Evolutionary conservation across 306 rosid genomes (phyloP).

Genomic region (Prunus fruticosa): DNA sequence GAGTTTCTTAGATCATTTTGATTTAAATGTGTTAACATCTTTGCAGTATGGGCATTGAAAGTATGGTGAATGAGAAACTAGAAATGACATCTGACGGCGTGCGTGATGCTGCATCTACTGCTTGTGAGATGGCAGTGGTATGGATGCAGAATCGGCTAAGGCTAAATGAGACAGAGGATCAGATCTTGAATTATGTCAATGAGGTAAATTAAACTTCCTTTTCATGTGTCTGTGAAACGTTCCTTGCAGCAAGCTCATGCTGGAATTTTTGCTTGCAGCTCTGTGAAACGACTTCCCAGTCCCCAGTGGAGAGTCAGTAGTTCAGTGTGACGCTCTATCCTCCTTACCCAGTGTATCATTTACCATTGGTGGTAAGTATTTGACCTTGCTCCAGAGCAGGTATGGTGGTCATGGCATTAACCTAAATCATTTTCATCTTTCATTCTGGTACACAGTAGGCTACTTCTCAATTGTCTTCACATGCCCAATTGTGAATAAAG

Average conservation of each 20-base stretch:
- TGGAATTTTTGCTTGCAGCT: conserved; percentile 34
- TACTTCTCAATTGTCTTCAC: background rate
- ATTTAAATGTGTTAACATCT: background rate
- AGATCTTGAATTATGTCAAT: conserved; percentile 43
- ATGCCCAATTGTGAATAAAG: background rate
- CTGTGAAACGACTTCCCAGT: conserved; percentile 62
- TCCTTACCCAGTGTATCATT: conserved; percentile 53
- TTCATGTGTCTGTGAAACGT: background rate
- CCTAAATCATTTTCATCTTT: background rate
- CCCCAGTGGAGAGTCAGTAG: conserved; percentile 62
- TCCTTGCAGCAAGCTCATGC: conserved; percentile 12
- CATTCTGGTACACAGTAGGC: background rate
- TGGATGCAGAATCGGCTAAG: conserved; percentile 60
- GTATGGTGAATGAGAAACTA: conserved; percentile 35
- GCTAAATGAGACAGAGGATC: conserved; percentile 50
- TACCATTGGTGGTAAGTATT: conserved; percentile 55
- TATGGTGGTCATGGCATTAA: conserved; percentile 7
- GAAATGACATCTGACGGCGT: conserved; percentile 15
- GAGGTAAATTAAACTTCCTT: conserved; percentile 31
- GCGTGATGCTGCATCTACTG: conserved; percentile 35
- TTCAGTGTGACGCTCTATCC: conserved; percentile 46
- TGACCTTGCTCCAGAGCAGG: conserved; percentile 62
- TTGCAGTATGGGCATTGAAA: conserved; percentile 45
- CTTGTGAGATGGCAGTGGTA: conserved; percentile 63
- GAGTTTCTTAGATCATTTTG: background rate